Evolutionary conservation across 768 basidiomycete species (phyloP), one percentile per base, ranked within the genome.

Genomic region (Myochromella boudieri): DNA sequence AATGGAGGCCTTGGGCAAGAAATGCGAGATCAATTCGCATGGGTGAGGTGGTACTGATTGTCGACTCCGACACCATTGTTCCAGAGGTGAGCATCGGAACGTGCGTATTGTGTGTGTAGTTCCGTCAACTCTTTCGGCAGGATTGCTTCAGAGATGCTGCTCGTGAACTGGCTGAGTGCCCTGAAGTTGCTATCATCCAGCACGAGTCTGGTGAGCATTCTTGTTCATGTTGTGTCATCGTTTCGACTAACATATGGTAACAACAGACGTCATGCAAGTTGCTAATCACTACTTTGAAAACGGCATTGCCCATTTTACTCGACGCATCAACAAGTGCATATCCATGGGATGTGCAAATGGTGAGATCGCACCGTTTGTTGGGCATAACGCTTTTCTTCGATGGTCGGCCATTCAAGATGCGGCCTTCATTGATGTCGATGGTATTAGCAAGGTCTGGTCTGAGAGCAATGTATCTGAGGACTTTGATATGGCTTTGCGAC

Each of bases 81-180:
- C 89, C 91, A 4, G 87, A 87, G 71, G 81, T 80, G 47, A 10
- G 68, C 32, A 11, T 27, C 4, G 32, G 4, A 22, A 47, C 22
- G 34, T 4, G 8, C 31, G 33, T 17, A 10, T 42, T 27, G 8
- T 9, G 32, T 6, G 32, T 4, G n/a, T 24, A 28, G n/a, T n/a
- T n/a, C 33, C 15, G n/a, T 26, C 31, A 41, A 48, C 17, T 14
- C 18, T 34, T 22, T 6, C 42, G n/a, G n/a, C 48, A 85, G 73
- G 93, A 95, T 61, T 95, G 91, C 62, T 84, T 95, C 63, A 78
- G 90, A 46, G 91, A 94, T 68, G 92, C 92, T 0, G 91, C 90
- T 4, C 81, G 88, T 29, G 92, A 95, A 61, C 75, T 95, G 49
- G 70, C 80, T 14, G 85, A 87, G 64, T 85, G 85, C 53, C 90